phyloP scores from a whole-genome alignment of 495 filamentous ascomycete genomes.

The Penicillium longicatenatum region DNA sequence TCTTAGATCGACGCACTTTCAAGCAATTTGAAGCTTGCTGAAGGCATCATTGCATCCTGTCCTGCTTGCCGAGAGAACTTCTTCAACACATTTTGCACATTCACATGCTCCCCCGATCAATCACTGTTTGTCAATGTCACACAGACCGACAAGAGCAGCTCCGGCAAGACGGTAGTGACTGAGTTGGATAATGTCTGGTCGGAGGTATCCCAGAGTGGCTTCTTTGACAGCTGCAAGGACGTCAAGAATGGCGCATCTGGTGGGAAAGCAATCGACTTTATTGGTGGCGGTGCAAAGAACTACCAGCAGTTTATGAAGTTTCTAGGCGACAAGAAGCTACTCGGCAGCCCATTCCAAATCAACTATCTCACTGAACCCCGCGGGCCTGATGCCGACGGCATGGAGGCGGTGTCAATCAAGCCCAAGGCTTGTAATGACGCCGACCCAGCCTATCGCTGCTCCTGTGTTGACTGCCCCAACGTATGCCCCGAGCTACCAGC shows the following conservation, averaged over 20 bases:
- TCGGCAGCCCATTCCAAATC: conserved; percentile 95
- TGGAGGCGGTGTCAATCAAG: conserved; percentile 64
- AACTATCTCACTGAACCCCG: conserved; percentile 72
- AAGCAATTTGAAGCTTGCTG: conserved; percentile 81
- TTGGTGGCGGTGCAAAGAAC: conserved; percentile 92
- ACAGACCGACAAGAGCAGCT: conserved; percentile 61
- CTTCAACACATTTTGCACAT: conserved; percentile 95
- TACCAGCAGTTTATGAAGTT: conserved; percentile 84
- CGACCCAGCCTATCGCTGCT: conserved; percentile 81
- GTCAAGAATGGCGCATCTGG: conserved; percentile 96
- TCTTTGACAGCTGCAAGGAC: conserved; percentile 97
- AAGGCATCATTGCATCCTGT: conserved; percentile 85
- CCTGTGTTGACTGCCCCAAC: conserved; percentile 87
- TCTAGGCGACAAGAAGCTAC: conserved; percentile 84
- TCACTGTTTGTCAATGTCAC: conserved; percentile 95
- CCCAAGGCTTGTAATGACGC: conserved; percentile 87
- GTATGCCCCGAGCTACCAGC: conserved; percentile 81
- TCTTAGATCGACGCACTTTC: conserved; percentile 73
- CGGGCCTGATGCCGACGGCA: conserved; percentile 53
- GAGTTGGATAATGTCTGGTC: conserved; percentile 91
- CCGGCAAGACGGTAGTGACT: conserved; percentile 72
- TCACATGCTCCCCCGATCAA: conserved; percentile 96
- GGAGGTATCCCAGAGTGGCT: conserved; percentile 80
- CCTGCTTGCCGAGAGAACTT: conserved; percentile 97
- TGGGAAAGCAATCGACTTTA: conserved; percentile 88